Base-by-base conservation (phyloP, 805 yeast species). In the Brettanomyces sp. region DNA sequence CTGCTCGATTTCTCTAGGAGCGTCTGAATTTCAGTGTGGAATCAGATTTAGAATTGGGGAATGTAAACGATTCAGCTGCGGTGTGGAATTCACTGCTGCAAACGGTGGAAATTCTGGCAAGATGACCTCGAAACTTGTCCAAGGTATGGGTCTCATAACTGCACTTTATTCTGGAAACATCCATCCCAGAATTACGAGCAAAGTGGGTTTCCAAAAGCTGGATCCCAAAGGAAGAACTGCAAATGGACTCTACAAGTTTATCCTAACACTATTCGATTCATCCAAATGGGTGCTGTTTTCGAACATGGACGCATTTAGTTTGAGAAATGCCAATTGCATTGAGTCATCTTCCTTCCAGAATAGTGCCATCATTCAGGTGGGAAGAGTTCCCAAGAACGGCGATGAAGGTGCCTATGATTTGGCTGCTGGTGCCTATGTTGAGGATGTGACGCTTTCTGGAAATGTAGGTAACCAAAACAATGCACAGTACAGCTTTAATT, bases 141-240 rank as follows among this genome's bases (percentile, higher is more conserved):
- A 84, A 62, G 97, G 97, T 45, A 70, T 52, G 75, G 96, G 96
- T 5, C 79, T 85, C 50, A 77, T 85, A 13, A 82, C 95, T 32
- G 86, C 81, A 25, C 63, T 75, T 5, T 63, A 61, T 39, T 69
- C 73, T 51, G 79, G 79, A 11, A 64, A 68, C 48, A 63, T 80
- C 54, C 69, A 69, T 28, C 84, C 88, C 2, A 60, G 64, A 48
- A 52, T 84, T 24, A 70, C 73, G n/a, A 76, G 85, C 23, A 73
- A 71, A 28, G 83, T 84, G 25, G 95, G 95, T 0, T 68, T 85
- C 45, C 76, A 73, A 49, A 65, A 67, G 18, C 68, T 83, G 46
- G 64, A 66, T 3, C 66, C 63, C 30, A 60, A 54, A 1, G 66
- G 68, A 2, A 60, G 67, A 3, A 64, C 72, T 24, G 58, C 65